A percentile compares a stretch with the other conserved stretches of the same genome.
phyloP scores from a whole-genome alignment of 805 yeast species.

The Jamesozyma piceae region DNA sequence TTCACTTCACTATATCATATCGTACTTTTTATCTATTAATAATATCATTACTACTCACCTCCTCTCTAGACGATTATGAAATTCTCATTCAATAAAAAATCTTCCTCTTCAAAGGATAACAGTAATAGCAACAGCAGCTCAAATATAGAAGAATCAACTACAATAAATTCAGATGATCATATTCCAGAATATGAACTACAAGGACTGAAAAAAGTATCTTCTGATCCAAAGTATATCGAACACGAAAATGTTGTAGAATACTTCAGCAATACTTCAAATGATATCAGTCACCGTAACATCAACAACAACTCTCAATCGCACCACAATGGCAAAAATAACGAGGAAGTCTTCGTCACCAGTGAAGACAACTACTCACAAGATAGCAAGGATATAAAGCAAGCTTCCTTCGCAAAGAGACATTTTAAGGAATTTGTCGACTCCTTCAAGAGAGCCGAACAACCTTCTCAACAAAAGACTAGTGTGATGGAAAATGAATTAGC shows the following conservation, averaged over 20 bases:
- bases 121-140: neutral
- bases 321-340: neutral
- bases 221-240: conserved; percentile 1
- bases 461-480: neutral
- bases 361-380: neutral
- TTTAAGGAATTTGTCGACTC: conserved; percentile 34
- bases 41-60: too few species aligned
- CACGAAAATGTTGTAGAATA: conserved; percentile 17
- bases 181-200: conserved; percentile 11
- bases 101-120: neutral
- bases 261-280: conserved; percentile 6
- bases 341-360: neutral
- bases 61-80: too few species aligned
- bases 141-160: neutral
- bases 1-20: too few species aligned
- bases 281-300: neutral
- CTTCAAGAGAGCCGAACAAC: conserved; percentile 33
- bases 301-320: neutral
- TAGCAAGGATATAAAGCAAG: neutral
- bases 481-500: conserved; percentile 1
- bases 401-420: conserved; percentile 1
- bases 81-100: neutral
- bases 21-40: too few species aligned
- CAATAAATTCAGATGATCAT: neutral
- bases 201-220: conserved; percentile 8